phyloP scores from a whole-genome alignment of 73 alveolate species.

The Blepharisma stoltei region DNA sequence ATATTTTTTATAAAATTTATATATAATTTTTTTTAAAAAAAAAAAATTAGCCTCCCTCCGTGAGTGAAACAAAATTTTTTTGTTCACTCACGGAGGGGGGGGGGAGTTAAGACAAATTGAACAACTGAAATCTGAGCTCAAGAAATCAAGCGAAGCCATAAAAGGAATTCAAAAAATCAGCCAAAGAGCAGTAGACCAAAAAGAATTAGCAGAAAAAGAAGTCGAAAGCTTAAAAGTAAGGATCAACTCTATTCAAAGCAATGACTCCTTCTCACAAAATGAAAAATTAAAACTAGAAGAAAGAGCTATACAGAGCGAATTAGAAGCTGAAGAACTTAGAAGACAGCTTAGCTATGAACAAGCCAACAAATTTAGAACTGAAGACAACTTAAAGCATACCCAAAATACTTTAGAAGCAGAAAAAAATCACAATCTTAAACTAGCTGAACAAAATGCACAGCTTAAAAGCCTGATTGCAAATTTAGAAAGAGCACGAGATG shows the following conservation, averaged over 20 bases:
- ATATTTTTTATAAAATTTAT: too few relatives aligned
- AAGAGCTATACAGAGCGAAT: slow-evolving; percentile 37
- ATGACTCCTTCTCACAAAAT: slow-evolving; percentile 19
- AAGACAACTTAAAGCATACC: slow-evolving; percentile 27
- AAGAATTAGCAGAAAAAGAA: slow-evolving; percentile 34
- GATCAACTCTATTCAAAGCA: slow-evolving; percentile 17
- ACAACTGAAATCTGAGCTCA: slow-evolving; percentile 25
- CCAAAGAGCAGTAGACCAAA: background rate
- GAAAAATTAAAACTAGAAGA: slow-evolving; percentile 43
- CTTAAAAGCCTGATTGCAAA: slow-evolving; percentile 43
- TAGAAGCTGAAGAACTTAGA: slow-evolving; percentile 44
- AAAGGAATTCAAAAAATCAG: slow-evolving; percentile 25
- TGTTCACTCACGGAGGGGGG: too few relatives aligned
- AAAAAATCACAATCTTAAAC: background rate
- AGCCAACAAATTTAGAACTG: slow-evolving; percentile 28
- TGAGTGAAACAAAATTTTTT: too few relatives aligned
- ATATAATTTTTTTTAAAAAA: too few relatives aligned
- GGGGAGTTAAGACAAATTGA: slow-evolving; percentile 43
- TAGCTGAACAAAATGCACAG: slow-evolving; percentile 37
- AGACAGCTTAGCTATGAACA: slow-evolving; percentile 4
- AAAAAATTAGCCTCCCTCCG: too few relatives aligned
- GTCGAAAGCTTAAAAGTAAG: slow-evolving; percentile 29
- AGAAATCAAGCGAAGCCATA: slow-evolving; percentile 29
- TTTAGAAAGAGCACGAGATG: slow-evolving; percentile 42
- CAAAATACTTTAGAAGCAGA: slow-evolving; percentile 41